Evolutionary conservation across 345 rosid genomes (phyloP).

Genomic region (Moringa oleifera): DNA sequence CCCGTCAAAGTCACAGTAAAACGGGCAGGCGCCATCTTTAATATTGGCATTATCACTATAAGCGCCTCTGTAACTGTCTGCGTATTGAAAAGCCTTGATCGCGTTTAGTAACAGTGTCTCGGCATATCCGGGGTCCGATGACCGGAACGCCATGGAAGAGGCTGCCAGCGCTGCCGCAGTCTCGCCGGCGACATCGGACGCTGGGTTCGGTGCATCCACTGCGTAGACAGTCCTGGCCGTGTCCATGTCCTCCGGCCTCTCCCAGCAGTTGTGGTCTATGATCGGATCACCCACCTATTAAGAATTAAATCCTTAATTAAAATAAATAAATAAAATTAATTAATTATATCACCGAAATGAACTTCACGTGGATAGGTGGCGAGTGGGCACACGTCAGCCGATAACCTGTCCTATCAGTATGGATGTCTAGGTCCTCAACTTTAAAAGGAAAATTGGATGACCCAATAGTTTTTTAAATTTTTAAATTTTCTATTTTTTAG

Average conservation of each 20-base stretch:
- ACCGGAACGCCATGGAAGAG: conserved; percentile 74
- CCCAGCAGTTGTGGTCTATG: conserved; percentile 89
- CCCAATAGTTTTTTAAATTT: no score
- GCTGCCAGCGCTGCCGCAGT: conserved; percentile 87
- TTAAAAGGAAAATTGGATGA: no score
- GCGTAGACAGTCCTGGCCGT: conserved; percentile 71
- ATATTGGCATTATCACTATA: conserved; percentile 76
- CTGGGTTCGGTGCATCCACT: conserved; percentile 78
- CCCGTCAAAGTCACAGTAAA: conserved; percentile 89
- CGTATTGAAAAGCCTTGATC: conserved; percentile 50
- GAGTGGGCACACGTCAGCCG: no score
- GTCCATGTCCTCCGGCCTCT: conserved; percentile 98
- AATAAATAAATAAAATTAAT: no score
- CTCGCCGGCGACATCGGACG: conserved; percentile 90
- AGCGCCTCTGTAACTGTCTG: conserved; percentile 83
- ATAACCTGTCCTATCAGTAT: no score
- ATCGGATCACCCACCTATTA: conserved; percentile 88
- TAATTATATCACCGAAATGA: no score
- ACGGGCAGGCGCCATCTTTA: conserved; percentile 77
- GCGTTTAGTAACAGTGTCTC: conserved; percentile 67
- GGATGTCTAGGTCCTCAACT: no score
- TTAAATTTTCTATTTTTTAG: no score
- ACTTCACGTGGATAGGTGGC: no score
- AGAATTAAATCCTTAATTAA: neutral
- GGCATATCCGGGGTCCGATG: conserved; percentile 75